These are phyloP conservation scores for Elsinoe necatrix DNA, from an alignment of 2,329 filamentous ascomycete genomes.

Conservation along the genomic window DNA sequence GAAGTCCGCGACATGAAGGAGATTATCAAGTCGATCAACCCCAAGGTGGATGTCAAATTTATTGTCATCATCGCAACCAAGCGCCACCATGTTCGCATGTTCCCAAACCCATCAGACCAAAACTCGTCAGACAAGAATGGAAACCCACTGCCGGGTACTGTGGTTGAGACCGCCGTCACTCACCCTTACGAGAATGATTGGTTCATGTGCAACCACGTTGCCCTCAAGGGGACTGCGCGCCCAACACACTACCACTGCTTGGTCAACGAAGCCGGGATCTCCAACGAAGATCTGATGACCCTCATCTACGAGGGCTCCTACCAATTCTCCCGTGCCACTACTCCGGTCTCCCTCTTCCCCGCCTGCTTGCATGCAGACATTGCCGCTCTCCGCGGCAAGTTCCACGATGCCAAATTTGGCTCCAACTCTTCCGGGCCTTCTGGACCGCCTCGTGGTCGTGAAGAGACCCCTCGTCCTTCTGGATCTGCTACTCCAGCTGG, in stretches of 20 bases:
- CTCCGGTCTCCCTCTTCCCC: constrained; percentile 78
- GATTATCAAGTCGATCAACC: constrained; percentile 28
- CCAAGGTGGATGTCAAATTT: constrained; percentile 51
- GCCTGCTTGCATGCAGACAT: constrained; percentile 96
- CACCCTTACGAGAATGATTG: constrained; percentile 89
- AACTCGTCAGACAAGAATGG: constrained; percentile 59
- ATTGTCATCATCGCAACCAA: constrained; percentile 86
- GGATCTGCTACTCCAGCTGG: constrained; percentile 14
- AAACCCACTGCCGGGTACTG: constrained; percentile 76
- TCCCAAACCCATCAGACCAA: constrained; percentile 54
- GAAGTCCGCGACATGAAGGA: constrained; percentile 67
- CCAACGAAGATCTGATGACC: constrained; percentile 63
- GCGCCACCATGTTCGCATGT: constrained; percentile 89
- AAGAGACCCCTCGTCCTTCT: constrained; percentile 16
- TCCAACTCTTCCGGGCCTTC: constrained; percentile 20
- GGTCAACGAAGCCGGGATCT: constrained; percentile 64
- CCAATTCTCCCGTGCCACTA: constrained; percentile 85
- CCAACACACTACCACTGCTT: constrained; percentile 82
- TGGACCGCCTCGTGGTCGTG: constrained; percentile 17
- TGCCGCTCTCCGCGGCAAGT: constrained; percentile 68
- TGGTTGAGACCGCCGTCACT: constrained; percentile 84
- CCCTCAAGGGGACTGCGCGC: constrained; percentile 88
- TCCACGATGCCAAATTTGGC: constrained; percentile 54
- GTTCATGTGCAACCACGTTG: constrained; percentile 61
- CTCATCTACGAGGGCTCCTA: constrained; percentile 95